Percentiles rank a stretch among this genome's conserved stretches.
Evolutionary conservation across 768 basidiomycete species (phyloP).

Genomic region (Boletus huronensis): DNA sequence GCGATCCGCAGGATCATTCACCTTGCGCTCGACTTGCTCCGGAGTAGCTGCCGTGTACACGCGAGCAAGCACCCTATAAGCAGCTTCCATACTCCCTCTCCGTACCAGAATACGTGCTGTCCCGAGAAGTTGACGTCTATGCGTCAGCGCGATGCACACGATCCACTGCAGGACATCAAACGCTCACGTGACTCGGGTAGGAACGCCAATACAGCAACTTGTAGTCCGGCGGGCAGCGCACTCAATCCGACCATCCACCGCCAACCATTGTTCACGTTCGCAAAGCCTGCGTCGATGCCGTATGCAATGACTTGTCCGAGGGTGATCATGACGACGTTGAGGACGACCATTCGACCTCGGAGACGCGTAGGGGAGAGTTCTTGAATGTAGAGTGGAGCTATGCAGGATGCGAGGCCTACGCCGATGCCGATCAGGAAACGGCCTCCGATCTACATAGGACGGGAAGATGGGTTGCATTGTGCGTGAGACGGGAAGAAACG

Average conservation of each 20-base stretch:
- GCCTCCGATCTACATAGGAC: slow-evolving; percentile 50
- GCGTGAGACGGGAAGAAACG: background rate
- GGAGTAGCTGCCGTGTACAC: slow-evolving; percentile 67
- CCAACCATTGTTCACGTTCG: slow-evolving; percentile 62
- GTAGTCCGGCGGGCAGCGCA: slow-evolving; percentile 62
- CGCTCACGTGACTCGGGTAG: slow-evolving; percentile 76
- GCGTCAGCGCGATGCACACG: background rate
- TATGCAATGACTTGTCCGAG: slow-evolving; percentile 79
- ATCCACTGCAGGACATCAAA: background rate
- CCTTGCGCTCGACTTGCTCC: slow-evolving; percentile 66
- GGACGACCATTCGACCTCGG: slow-evolving; percentile 73
- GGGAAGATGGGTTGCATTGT: background rate
- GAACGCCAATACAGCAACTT: slow-evolving; percentile 56
- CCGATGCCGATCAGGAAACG: slow-evolving; percentile 73
- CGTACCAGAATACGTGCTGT: slow-evolving; percentile 64
- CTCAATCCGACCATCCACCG: slow-evolving; percentile 83
- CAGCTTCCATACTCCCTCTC: slow-evolving; percentile 46
- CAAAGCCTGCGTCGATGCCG: slow-evolving; percentile 66
- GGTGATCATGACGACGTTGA: slow-evolving; percentile 82
- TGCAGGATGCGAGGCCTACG: slow-evolving; percentile 72
- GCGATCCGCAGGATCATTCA: slow-evolving; percentile 14
- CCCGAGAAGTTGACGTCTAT: background rate
- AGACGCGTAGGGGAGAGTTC: slow-evolving; percentile 74
- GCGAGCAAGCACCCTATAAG: slow-evolving; percentile 53
- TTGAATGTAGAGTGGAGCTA: slow-evolving; percentile 81